A percentile compares a stretch with the other conserved stretches of the same genome.
These are phyloP conservation scores for Agrostemma githago DNA, from an alignment of 148 eudicot species.

Conservation along the genomic window DNA sequence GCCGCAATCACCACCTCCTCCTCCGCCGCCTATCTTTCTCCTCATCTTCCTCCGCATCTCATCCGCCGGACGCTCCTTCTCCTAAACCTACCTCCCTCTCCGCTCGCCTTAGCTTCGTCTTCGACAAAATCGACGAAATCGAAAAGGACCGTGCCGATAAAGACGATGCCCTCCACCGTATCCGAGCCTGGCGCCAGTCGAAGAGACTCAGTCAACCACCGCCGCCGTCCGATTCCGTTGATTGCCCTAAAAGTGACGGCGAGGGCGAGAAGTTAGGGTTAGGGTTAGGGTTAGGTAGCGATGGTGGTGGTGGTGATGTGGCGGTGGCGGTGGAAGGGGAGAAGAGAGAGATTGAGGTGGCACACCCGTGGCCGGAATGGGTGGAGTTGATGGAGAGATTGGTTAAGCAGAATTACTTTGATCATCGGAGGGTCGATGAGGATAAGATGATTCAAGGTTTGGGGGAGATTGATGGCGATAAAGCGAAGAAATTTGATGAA, in stretches of 20 bases:
- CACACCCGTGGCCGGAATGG: constrained; percentile 95
- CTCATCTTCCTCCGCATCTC: constrained; percentile 28
- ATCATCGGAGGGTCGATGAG: constrained; percentile 71
- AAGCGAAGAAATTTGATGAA: constrained; percentile 11
- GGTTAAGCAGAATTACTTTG: constrained; percentile 85
- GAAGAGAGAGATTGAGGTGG: constrained; percentile 45
- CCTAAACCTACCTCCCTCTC: constrained; percentile 63
- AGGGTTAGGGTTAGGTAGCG: constrained; percentile 17
- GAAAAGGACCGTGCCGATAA: constrained; percentile 66
- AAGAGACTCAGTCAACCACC: constrained; percentile 30
- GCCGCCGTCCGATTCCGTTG: not conserved
- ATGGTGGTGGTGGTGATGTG: not conserved
- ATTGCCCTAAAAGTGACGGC: not conserved
- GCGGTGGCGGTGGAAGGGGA: not conserved
- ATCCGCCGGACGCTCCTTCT: constrained; percentile 20
- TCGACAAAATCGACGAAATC: constrained; percentile 87
- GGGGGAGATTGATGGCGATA: constrained; percentile 42
- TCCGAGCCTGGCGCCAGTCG: constrained; percentile 83
- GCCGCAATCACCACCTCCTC: constrained; percentile 19
- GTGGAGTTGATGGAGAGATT: constrained; percentile 82
- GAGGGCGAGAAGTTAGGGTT: constrained; percentile 10
- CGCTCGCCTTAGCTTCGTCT: constrained; percentile 80
- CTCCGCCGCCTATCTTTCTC: constrained; percentile 15
- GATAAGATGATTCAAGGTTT: constrained; percentile 54
- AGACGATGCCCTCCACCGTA: constrained; percentile 72